Evolutionary conservation across 2,329 filamentous ascomycete genomes (phyloP).

Genomic region (Colletotrichum higginsianum): DNA sequence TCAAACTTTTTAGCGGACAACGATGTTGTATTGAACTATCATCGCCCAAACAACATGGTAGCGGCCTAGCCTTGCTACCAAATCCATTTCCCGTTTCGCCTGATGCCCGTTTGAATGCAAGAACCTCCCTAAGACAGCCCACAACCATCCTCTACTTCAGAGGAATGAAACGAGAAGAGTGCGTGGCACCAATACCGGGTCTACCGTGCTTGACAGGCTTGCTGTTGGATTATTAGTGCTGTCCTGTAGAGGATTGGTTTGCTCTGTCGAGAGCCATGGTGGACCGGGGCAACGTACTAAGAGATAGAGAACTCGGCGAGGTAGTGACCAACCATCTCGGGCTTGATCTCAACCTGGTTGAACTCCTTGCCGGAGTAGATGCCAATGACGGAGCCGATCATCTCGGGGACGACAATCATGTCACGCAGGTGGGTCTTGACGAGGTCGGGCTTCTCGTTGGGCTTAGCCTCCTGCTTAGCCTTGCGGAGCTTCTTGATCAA

Average conservation of each 20-base stretch:
- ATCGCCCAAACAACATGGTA: slow-evolving; percentile 44
- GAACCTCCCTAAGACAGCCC: slow-evolving; percentile 63
- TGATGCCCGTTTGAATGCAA: slow-evolving; percentile 70
- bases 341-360: slow-evolving; percentile 99
- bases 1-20: slow-evolving; percentile 46
- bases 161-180: slow-evolving; percentile 99
- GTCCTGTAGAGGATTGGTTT: background rate
- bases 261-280: background rate
- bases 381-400: slow-evolving; percentile 98
- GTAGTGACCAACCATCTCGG: slow-evolving; percentile 99
- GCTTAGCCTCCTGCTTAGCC: slow-evolving; percentile 98
- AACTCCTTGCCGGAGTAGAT: slow-evolving; percentile 99
- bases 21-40: slow-evolving; percentile 45
- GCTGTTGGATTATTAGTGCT: slow-evolving; percentile 74
- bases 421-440: slow-evolving; percentile 99
- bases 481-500: slow-evolving; percentile 99
- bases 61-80: slow-evolving; percentile 59
- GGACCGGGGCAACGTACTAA: slow-evolving; percentile 79
- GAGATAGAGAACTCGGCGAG: slow-evolving; percentile 99
- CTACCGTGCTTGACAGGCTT: slow-evolving; percentile 99
- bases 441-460: slow-evolving; percentile 99
- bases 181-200: slow-evolving; percentile 99
- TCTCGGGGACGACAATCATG: slow-evolving; percentile 99
- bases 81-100: slow-evolving; percentile 72
- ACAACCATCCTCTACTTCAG: slow-evolving; percentile 88